These are phyloP conservation scores for Neospermospora avenae DNA, from an alignment of 2,329 filamentous ascomycete species.

Conservation along the genomic window DNA sequence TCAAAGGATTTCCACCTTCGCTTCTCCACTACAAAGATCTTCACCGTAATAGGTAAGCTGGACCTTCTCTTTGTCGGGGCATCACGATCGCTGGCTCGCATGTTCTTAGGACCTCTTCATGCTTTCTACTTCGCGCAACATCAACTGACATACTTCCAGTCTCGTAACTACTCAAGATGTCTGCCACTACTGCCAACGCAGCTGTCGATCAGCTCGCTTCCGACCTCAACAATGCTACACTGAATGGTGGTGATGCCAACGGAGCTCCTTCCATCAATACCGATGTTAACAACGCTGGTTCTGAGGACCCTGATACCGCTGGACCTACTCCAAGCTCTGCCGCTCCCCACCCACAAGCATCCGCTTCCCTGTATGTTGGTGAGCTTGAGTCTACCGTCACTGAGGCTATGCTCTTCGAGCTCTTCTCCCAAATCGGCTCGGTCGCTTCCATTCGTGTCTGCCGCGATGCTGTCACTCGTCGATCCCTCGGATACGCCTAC, in stretches of 20 bases:
- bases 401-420: slow-evolving; percentile 99
- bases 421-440: slow-evolving; percentile 98
- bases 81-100: slow-evolving; percentile 8
- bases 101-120: not conserved
- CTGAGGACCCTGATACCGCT: slow-evolving; percentile 61
- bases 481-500: slow-evolving; percentile 98
- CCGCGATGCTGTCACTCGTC: slow-evolving; percentile 96
- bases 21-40: slow-evolving; percentile 23
- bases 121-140: not conserved
- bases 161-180: slow-evolving; percentile 48
- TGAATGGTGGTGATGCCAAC: slow-evolving; percentile 66
- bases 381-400: slow-evolving; percentile 97
- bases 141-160: slow-evolving; percentile 21
- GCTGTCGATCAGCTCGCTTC: slow-evolving; percentile 77
- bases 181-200: slow-evolving; percentile 54
- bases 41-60: slow-evolving; percentile 26
- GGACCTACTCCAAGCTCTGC: slow-evolving; percentile 69
- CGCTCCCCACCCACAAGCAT: slow-evolving; percentile 80
- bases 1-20: slow-evolving; percentile 17
- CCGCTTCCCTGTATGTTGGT: slow-evolving; percentile 96
- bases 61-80: slow-evolving; percentile 10
- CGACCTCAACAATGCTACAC: slow-evolving; percentile 69
- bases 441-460: slow-evolving; percentile 99
- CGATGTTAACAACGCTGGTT: slow-evolving; percentile 54
- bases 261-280: slow-evolving; percentile 72